A percentile compares a stretch with the other conserved stretches of the same genome.
Conservation (phyloP, 2,329 filamentous ascomycete genomes). For the Aspergillus pseudoterreus region DNA sequence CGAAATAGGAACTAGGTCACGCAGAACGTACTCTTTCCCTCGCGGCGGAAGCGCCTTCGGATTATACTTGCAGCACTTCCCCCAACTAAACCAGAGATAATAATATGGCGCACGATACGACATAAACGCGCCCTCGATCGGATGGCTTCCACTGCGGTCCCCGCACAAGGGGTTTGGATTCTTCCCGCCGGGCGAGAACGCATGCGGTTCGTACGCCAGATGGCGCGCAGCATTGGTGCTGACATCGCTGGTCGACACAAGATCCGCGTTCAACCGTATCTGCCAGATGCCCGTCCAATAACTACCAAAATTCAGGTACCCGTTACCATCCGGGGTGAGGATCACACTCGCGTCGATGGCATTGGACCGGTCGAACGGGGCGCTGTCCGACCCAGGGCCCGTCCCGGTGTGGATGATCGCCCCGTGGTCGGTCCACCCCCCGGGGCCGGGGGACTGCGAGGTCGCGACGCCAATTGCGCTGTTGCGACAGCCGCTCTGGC, state of each 20-base stretch:
- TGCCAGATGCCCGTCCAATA: conserved; percentile 67
- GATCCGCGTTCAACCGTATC: conserved; percentile 43
- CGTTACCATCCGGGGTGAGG: conserved; percentile 30
- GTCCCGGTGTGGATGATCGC: conserved; percentile 31
- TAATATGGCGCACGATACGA: conserved; percentile 27
- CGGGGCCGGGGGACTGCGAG: conserved; percentile 34
- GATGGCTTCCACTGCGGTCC: conserved; percentile 27
- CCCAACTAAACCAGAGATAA: conserved; percentile 36
- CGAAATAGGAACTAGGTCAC: not conserved
- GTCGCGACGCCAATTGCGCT: conserved; percentile 61
- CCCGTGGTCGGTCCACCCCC: conserved; percentile 36
- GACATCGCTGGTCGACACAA: conserved; percentile 18
- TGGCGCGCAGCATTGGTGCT: conserved; percentile 22
- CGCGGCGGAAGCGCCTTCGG: conserved; percentile 40
- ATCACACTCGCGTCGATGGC: conserved; percentile 59
- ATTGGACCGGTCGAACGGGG: conserved; percentile 48
- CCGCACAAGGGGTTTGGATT: conserved; percentile 24
- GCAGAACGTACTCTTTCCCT: conserved; percentile 47
- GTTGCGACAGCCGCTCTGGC: conserved; percentile 57
- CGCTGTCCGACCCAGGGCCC: conserved; percentile 22
- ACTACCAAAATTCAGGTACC: conserved; percentile 60
- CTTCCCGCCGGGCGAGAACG: conserved; percentile 14
- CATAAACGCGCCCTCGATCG: conserved; percentile 30
- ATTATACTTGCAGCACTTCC: conserved; percentile 29
- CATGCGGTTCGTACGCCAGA: conserved; percentile 25